Percentiles rank a stretch among this genome's conserved stretches.
Conservation (phyloP, 257 asterid genomes). For the Lycium barbarum region DNA sequence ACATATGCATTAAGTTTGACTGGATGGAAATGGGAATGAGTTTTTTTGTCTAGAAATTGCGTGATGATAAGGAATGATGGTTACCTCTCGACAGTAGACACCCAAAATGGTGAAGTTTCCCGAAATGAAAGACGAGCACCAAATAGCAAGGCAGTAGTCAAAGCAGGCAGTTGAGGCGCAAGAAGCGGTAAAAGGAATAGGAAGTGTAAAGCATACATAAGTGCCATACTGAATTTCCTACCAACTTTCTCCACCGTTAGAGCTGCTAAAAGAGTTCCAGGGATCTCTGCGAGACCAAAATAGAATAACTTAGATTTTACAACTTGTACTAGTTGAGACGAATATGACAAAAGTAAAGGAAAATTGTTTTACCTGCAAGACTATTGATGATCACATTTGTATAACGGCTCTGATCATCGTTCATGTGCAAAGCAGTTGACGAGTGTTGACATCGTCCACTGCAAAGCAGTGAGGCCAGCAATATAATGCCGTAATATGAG, state of each 20-base stretch:
- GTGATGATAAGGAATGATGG: neutral
- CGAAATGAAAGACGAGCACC: constrained; percentile 65
- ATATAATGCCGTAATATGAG: constrained; percentile 71
- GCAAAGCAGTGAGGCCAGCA: constrained; percentile 79
- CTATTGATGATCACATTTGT: constrained; percentile 64
- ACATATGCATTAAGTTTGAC: constrained; percentile 1
- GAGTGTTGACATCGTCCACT: constrained; percentile 57
- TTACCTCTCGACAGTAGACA: constrained; percentile 78
- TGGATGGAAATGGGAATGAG: neutral
- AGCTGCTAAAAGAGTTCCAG: constrained; percentile 69
- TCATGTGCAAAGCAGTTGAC: constrained; percentile 31
- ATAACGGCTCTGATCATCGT: constrained; percentile 51
- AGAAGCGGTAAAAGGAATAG: constrained; percentile 63
- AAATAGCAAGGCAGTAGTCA: too few relatives aligned
- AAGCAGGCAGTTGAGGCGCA: too few relatives aligned
- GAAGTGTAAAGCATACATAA: constrained; percentile 52
- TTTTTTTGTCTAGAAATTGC: neutral
- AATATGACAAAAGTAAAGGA: neutral
- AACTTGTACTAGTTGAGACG: neutral
- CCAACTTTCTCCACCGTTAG: constrained; percentile 69
- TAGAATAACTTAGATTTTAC: constrained; percentile 12
- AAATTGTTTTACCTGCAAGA: constrained; percentile 65
- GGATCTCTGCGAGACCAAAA: constrained; percentile 67
- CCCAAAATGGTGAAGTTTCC: constrained; percentile 61
- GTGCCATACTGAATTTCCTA: constrained; percentile 67